phyloP scores from a whole-genome alignment of 169 alveolate genomes.

The Plasmodium yoelii region DNA sequence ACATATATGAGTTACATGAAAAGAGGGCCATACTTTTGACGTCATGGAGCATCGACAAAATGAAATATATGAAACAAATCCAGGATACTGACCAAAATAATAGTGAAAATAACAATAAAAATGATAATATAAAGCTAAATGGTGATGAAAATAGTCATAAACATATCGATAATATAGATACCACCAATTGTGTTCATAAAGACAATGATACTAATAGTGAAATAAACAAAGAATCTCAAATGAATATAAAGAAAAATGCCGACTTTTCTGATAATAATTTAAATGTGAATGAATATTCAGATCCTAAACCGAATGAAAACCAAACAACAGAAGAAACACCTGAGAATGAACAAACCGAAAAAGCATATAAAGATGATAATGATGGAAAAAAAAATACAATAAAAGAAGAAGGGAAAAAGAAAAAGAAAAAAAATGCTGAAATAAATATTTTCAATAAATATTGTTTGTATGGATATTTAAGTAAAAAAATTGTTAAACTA shows the following conservation, averaged over 20 bases:
- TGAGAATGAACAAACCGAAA: neutral
- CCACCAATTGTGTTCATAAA: neutral
- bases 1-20: conserved; percentile 39
- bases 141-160: neutral
- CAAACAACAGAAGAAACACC: neutral
- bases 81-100: neutral
- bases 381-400: neutral
- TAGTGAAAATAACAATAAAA: neutral
- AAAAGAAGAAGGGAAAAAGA: conserved; percentile 3
- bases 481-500: conserved; percentile 36
- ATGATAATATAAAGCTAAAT: neutral
- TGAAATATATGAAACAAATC: conserved; percentile 16
- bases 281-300: neutral
- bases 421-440: conserved; percentile 17
- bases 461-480: conserved; percentile 41
- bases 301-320: neutral
- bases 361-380: neutral
- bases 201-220: neutral
- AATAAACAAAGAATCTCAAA: neutral
- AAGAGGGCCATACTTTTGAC: conserved; percentile 27
- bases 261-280: neutral
- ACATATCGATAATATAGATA: neutral
- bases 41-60: conserved; percentile 59
- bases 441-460: conserved; percentile 5
- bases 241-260: neutral